Base-by-base conservation (phyloP, 192 early-diverging fungal genomes). In the Linnemannia elongata region DNA sequence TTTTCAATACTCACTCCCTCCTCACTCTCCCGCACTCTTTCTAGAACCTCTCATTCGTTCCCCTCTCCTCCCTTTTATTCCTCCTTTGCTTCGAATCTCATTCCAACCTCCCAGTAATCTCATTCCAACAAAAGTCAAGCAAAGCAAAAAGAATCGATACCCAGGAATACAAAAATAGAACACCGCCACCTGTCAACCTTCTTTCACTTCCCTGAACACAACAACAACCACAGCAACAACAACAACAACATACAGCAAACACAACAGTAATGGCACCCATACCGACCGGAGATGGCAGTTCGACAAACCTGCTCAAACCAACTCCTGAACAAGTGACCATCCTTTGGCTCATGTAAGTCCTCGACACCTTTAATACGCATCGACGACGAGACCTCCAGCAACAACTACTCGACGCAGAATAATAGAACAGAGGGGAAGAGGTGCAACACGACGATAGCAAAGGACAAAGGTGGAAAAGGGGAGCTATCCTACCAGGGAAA, bases 281-380 rank as follows among this genome's bases (percentile, higher is more conserved):
- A 52, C 75, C 76, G n/a, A 55, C 47, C 15, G 72, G 69, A 33
- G 75, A 79, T 36, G 60, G 33, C 45, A 72, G 73, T 10, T 60
- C 55, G 1, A 41, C 47, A 24, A 79, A 75, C 68, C 75, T 86
- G 36, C 71, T 86, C 3, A 60, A 52, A 18, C 84, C 84, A 6
- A 86, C 36, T n/a, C 77, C 77, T 49, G 84, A 86, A 49, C 84
- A 86, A 47, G n/a, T 86, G 24, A 86, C 78, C 10, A 86, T 72
- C 17, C 84, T 86, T 22, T 86, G 84, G 84, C 55, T 86, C 57
- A 86, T 86, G 84, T 86, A 86, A 73, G 75, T 33, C 1, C 49
- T 52, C 49, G 49, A 52, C 49, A 20, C 49, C 49, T 1, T 18
- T 18, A 22, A 45, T 18, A 52, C 0, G 5, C 49, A 5, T 6